These are phyloP conservation scores for Pichia pseudocactophila DNA, from an alignment of 805 yeast genomes.

Conservation along the genomic window DNA sequence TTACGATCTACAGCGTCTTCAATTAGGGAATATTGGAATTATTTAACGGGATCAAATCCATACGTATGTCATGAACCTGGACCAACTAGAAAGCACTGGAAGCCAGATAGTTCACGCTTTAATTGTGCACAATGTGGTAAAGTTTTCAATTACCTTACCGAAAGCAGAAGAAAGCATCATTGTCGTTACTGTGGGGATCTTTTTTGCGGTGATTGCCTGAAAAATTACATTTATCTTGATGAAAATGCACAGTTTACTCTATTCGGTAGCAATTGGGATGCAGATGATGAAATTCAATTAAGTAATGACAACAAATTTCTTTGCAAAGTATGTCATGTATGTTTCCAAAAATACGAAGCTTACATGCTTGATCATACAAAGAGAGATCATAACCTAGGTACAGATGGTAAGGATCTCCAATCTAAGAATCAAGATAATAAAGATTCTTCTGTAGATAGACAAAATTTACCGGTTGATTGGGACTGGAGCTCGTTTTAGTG, in stretches of 20 bases:
- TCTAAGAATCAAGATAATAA: conserved; percentile 13
- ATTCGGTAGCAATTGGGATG: conserved; percentile 22
- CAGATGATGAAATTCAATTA: conserved; percentile 6
- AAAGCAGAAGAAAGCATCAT: conserved; percentile 42
- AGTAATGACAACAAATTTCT: conserved; percentile 21
- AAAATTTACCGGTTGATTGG: conserved; percentile 30
- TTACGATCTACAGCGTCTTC: conserved; percentile 19
- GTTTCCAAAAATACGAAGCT: conserved; percentile 29
- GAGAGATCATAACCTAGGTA: conserved; percentile 21
- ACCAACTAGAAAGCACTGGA: conserved; percentile 63
- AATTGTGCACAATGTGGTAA: conserved; percentile 63
- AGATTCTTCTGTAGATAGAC: conserved; percentile 11
- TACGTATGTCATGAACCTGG: conserved; percentile 13
- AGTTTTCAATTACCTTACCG: conserved; percentile 64
- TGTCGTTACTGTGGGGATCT: conserved; percentile 35
- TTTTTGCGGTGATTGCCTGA: conserved; percentile 31
- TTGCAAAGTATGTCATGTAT: conserved; percentile 28
- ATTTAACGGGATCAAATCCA: conserved; percentile 11
- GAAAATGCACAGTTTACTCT: conserved; percentile 28
- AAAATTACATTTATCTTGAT: conserved; percentile 28
- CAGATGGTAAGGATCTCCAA: conserved; percentile 11
- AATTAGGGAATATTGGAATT: conserved; percentile 22
- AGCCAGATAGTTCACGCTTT: conserved; percentile 55
- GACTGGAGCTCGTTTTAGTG: conserved; percentile 31
- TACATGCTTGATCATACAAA: conserved; percentile 26